Percentiles rank a stretch among this genome's conserved stretches.
These are phyloP conservation scores for Trichoderma parareesei DNA, from an alignment of 495 filamentous ascomycete genomes.

Conservation along the genomic window DNA sequence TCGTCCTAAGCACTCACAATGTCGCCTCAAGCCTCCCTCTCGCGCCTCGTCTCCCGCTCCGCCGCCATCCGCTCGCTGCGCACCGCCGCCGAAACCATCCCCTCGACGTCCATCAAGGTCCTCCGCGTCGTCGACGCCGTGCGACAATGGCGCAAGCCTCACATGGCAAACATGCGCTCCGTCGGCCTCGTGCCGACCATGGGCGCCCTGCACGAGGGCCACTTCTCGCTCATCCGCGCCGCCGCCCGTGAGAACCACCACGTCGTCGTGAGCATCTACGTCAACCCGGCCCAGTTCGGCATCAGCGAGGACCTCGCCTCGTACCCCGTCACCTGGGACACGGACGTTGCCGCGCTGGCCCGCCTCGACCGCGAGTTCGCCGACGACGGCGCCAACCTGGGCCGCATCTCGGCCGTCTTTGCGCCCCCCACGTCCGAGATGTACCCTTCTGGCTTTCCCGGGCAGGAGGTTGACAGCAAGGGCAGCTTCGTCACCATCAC, in stretches of 20 bases:
- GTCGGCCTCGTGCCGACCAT: conserved; percentile 93
- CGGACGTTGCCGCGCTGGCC: conserved; percentile 59
- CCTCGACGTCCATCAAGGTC: conserved; percentile 55
- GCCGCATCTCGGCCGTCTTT: conserved; percentile 74
- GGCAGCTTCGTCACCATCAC: conserved; percentile 94
- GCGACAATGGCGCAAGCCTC: conserved; percentile 60
- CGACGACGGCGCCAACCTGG: conserved; percentile 43
- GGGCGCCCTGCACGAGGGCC: conserved; percentile 90
- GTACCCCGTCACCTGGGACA: conserved; percentile 87
- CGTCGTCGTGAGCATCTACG: conserved; percentile 83
- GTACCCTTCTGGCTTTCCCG: conserved; percentile 78
- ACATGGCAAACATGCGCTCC: conserved; percentile 58
- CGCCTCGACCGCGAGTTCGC: conserved; percentile 63
- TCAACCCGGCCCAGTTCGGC: conserved; percentile 96
- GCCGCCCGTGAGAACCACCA: conserved; percentile 77
- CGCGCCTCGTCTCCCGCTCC: background rate
- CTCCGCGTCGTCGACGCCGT: conserved; percentile 65
- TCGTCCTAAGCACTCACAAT: background rate
- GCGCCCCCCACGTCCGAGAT: conserved; percentile 74
- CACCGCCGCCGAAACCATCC: conserved; percentile 31
- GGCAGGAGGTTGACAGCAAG: conserved; percentile 64
- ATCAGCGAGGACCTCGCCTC: conserved; percentile 76
- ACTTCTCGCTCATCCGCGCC: conserved; percentile 76
- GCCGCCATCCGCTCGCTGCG: conserved; percentile 13
- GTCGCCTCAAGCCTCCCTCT: background rate